phyloP scores from a whole-genome alignment of 2,329 filamentous ascomycete genomes.

The Colletotrichum gigasporum region DNA sequence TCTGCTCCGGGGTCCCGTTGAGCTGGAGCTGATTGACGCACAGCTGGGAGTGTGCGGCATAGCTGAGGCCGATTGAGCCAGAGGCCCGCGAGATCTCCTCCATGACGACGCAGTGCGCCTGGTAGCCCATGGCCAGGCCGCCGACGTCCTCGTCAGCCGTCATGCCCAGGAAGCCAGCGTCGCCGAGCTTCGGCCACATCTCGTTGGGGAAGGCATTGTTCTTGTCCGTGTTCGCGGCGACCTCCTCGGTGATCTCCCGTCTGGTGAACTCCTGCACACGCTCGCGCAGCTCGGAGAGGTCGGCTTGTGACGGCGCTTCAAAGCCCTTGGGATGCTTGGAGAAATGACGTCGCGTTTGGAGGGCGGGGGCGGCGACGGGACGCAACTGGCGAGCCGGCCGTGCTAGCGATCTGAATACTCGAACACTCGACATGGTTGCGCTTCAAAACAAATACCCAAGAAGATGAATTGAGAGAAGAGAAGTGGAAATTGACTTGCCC shows the following conservation, averaged over 20 bases:
- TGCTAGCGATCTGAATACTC: constrained; percentile 46
- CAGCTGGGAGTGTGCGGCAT: constrained; percentile 94
- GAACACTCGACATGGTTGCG: constrained; percentile 51
- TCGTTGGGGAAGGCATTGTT: constrained; percentile 87
- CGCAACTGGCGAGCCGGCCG: constrained; percentile 41
- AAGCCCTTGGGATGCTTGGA: constrained; percentile 71
- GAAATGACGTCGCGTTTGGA: constrained; percentile 58
- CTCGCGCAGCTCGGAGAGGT: constrained; percentile 83
- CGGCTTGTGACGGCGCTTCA: constrained; percentile 72
- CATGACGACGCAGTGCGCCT: constrained; percentile 95
- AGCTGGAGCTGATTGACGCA: constrained; percentile 97
- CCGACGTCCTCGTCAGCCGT: constrained; percentile 94
- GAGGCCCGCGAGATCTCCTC: constrained; percentile 93
- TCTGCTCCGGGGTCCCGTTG: constrained; percentile 84
- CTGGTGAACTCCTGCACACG: constrained; percentile 89
- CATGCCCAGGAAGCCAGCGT: constrained; percentile 90
- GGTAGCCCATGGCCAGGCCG: constrained; percentile 91
- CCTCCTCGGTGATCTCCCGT: constrained; percentile 84
- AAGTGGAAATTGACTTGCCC: constrained; percentile 15
- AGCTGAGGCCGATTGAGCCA: constrained; percentile 85
- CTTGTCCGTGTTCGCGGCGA: constrained; percentile 85
- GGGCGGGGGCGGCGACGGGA: constrained; percentile 45
- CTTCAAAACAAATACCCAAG: neutral
- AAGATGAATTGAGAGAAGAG: constrained; percentile 5
- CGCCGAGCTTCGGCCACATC: constrained; percentile 94